phyloP scores from a whole-genome alignment of 306 rosid species.

The Amphicarpaea edgeworthii region DNA sequence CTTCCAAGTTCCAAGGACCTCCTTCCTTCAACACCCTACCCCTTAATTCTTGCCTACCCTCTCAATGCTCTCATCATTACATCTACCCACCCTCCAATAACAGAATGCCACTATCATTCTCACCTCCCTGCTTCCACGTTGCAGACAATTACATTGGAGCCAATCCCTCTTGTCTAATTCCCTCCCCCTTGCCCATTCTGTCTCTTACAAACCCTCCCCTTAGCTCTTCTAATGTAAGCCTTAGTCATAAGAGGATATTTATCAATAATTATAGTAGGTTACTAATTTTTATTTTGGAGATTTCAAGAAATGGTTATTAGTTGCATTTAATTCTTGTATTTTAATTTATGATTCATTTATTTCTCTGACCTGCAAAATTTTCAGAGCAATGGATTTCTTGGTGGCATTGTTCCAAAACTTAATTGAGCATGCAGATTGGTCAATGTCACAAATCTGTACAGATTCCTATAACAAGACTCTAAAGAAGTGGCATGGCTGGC shows the following conservation, averaged over 20 bases:
- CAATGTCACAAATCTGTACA: conserved; percentile 92
- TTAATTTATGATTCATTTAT: conserved; percentile 30
- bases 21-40: conserved; percentile 3
- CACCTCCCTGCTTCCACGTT: background rate
- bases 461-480: conserved; percentile 90
- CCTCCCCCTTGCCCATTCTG: background rate
- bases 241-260: background rate
- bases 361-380: conserved; percentile 39
- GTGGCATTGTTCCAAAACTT: conserved; percentile 84
- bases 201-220: background rate
- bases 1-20: background rate
- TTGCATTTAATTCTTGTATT: conserved; percentile 12
- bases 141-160: background rate
- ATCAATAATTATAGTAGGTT: background rate
- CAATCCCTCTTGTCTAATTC: background rate
- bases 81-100: background rate
- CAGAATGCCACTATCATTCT: background rate
- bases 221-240: background rate
- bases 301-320: conserved; percentile 21
- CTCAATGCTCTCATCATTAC: background rate
- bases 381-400: conserved; percentile 99
- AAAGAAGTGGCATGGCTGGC: conserved; percentile 98
- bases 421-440: conserved; percentile 82
- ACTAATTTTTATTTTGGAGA: conserved; percentile 19
- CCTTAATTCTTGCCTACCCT: background rate